Evolutionary conservation across 371 early-diverging fungal species (phyloP), one percentile per base, ranked within the genome.

Genomic region (Lichtheimia corymbifera): DNA sequence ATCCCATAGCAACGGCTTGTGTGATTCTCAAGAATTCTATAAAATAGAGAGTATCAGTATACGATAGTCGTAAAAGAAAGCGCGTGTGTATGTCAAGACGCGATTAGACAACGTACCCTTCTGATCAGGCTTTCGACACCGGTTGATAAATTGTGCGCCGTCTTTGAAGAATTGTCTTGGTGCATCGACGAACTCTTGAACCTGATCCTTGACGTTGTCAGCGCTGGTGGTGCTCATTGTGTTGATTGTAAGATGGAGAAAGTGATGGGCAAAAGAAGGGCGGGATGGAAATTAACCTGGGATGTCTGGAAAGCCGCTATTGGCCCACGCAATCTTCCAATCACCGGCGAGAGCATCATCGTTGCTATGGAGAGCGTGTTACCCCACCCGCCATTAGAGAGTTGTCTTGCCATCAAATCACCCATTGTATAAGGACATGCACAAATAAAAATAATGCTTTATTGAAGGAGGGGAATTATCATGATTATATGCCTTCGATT

Each of bases 51-150:
- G 9, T 35, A 35, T 35, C 35, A 35, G 35, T 35, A 35, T 35
- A 35, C 11, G 0, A 6, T 35, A 2, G 35, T 35, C 35, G 35
- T 35, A 35, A 11, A 35, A 35, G 35, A 11, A 35, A 9, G 35
- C 35, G 35, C 35, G 35, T 35, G 2, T 35, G 35, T 22, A 22
- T 35, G 35, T 35, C 35, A 35, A 35, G 11, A 35, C 35, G 35
- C 35, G 35, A 35, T 35, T 35, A 2, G 11, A 9, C 2, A 35
- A 6, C 4, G 28, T 82, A 96, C 96, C 96, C 84, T 89, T 89
- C 78, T 88, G 85, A 87, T 93, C 94, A 58, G 98, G 98, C 86
- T 98, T 98, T 64, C 94, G 92, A 83, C 98, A 98, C 43, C 94
- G 88, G 82, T 93, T 92, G 67, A 98, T 74, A 62, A 98, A 90